phyloP scores from a whole-genome alignment of 305 asterid genomes.

The Fraxinus sp. region DNA sequence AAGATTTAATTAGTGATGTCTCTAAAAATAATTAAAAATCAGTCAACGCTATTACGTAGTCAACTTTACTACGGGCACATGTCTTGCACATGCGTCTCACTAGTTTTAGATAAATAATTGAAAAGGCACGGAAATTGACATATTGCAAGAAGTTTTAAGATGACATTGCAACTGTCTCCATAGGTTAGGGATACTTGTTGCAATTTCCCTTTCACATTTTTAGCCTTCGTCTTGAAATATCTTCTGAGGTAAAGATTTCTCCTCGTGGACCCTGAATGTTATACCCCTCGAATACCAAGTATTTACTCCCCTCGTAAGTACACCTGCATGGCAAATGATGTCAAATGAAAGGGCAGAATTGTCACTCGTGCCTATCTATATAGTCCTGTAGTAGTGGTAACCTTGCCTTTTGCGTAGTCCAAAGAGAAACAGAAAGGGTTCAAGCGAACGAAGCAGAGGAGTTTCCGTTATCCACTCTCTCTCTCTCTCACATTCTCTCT shows the following conservation, averaged over 20 bases:
- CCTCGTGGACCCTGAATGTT: neutral
- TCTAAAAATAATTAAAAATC: no score
- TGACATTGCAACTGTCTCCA: neutral
- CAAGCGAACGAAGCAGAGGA: slow-evolving; percentile 26
- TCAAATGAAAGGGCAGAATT: slow-evolving; percentile 21
- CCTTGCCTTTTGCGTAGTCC: slow-evolving; percentile 22
- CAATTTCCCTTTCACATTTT: neutral
- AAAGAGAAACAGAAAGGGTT: slow-evolving; percentile 20
- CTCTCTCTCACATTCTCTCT: neutral
- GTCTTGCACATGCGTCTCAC: no score
- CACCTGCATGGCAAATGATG: neutral
- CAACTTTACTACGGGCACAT: no score
- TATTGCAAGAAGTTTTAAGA: neutral
- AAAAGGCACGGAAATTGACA: neutral
- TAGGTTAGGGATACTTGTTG: neutral
- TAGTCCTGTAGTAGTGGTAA: slow-evolving; percentile 9
- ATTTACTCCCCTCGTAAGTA: neutral
- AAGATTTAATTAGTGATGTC: no score
- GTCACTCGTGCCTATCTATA: neutral
- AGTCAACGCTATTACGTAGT: no score
- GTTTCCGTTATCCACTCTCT: slow-evolving; percentile 36
- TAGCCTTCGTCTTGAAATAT: neutral
- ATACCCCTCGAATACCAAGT: neutral
- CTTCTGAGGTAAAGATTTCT: neutral
- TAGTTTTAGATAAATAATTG: neutral